Conservation (phyloP, 352 stramenopile species). For the Pythium phragmiticola region DNA sequence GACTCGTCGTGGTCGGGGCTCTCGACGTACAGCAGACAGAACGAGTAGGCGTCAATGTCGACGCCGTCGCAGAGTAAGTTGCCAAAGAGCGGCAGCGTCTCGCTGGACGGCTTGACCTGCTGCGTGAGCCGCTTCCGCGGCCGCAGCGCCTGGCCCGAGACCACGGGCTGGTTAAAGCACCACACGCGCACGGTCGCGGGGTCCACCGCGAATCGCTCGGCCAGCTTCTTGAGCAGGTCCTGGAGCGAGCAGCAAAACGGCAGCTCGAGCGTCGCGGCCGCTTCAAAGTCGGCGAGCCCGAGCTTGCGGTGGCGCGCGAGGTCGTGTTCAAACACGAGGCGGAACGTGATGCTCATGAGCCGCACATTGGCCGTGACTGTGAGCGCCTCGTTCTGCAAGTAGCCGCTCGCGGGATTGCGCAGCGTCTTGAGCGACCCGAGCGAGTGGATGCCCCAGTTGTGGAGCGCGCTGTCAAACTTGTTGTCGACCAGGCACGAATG, state of each 20-base stretch:
- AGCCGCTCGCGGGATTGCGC: slow-evolving; percentile 53
- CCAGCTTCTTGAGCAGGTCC: slow-evolving; percentile 48
- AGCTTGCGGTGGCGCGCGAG: slow-evolving; percentile 49
- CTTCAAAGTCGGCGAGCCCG: slow-evolving; percentile 53
- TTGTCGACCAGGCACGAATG: slow-evolving; percentile 82
- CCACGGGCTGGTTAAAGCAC: slow-evolving; percentile 79
- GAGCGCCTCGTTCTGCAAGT: slow-evolving; percentile 47
- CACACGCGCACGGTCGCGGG: slow-evolving; percentile 40
- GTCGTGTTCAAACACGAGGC: slow-evolving; percentile 60
- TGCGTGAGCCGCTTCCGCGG: slow-evolving; percentile 65
- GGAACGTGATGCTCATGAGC: slow-evolving; percentile 80
- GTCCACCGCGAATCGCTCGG: slow-evolving; percentile 33
- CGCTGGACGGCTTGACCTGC: slow-evolving; percentile 28
- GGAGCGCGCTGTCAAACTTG: slow-evolving; percentile 72
- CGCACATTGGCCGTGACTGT: slow-evolving; percentile 64
- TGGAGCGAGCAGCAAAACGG: slow-evolving; percentile 68
- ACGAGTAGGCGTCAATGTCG: slow-evolving; percentile 84
- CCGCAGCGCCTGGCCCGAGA: slow-evolving; percentile 69
- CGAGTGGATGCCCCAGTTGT: slow-evolving; percentile 84
- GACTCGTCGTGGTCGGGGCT: slow-evolving; percentile 33
- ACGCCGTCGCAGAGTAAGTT: slow-evolving; percentile 69
- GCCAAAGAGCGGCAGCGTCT: slow-evolving; percentile 59
- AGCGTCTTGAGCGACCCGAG: slow-evolving; percentile 57
- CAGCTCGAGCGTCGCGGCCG: slow-evolving; percentile 47
- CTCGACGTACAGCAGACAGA: slow-evolving; percentile 77